A percentile compares a stretch with the other conserved stretches of the same genome.
phyloP scores from a whole-genome alignment of 176 grass and related monocot species.

The Olyra latifolia region DNA sequence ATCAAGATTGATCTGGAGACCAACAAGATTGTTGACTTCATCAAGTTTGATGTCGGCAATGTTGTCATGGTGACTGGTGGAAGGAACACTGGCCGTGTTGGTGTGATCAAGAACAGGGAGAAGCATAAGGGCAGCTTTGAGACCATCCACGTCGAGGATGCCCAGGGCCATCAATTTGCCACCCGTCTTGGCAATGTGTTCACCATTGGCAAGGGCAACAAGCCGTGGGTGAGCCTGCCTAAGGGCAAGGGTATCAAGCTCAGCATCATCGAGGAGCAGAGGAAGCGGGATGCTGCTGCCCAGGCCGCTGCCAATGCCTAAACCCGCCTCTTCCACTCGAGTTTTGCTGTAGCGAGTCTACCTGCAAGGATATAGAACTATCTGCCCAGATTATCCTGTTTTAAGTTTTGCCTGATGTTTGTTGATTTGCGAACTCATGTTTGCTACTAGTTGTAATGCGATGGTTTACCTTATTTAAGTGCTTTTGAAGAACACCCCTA shows the following conservation, averaged over 20 bases:
- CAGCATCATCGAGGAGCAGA: slow-evolving; percentile 59
- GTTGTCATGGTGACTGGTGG: slow-evolving; percentile 68
- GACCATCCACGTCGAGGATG: slow-evolving; percentile 66
- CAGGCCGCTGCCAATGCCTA: slow-evolving; percentile 31
- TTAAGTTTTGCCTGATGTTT: slow-evolving; percentile 29
- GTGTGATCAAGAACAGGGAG: slow-evolving; percentile 68
- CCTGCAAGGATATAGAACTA: slow-evolving; percentile 35
- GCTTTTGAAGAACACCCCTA: not conserved
- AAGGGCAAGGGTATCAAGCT: slow-evolving; percentile 75
- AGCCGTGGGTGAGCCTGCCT: slow-evolving; percentile 58
- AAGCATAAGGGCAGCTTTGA: slow-evolving; percentile 77
- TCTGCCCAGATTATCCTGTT: not conserved
- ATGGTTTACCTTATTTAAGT: slow-evolving; percentile 27
- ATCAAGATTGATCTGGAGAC: slow-evolving; percentile 64
- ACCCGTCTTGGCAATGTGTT: slow-evolving; percentile 60
- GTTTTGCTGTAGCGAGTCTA: slow-evolving; percentile 37
- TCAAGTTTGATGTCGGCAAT: slow-evolving; percentile 66
- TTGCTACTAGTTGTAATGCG: slow-evolving; percentile 24
- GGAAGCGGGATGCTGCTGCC: slow-evolving; percentile 30
- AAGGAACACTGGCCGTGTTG: slow-evolving; percentile 61
- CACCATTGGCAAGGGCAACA: slow-evolving; percentile 67
- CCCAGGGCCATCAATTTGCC: slow-evolving; percentile 55
- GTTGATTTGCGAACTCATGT: slow-evolving; percentile 17
- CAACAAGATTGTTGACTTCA: slow-evolving; percentile 68
- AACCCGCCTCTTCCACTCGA: not conserved